Evolutionary conservation across 768 basidiomycete species (phyloP).

Genomic region (Scleroderma bovista): DNA sequence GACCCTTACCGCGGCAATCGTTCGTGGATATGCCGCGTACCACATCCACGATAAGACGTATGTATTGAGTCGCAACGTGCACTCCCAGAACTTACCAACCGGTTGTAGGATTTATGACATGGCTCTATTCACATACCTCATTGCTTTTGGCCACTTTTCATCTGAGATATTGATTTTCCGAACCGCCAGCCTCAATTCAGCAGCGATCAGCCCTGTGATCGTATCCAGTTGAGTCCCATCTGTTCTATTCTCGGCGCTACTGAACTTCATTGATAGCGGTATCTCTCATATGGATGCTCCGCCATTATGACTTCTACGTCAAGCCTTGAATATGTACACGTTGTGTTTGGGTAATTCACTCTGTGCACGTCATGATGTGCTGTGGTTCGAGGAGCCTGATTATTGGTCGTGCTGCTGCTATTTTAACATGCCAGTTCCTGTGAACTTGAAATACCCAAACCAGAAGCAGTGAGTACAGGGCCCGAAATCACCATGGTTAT

Average conservation of each 20-base stretch:
- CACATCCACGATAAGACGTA: conserved; percentile 80
- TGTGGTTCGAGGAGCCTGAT: too few species aligned
- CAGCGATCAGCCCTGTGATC: conserved; percentile 68
- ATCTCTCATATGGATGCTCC: conserved; percentile 81
- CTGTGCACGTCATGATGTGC: too few species aligned
- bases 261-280: conserved; percentile 37
- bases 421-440: too few species aligned
- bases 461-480: too few species aligned
- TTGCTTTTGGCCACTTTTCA: conserved; percentile 86
- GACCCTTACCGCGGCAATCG: conserved; percentile 81
- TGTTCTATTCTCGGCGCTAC: conserved; percentile 10
- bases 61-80: conserved; percentile 22
- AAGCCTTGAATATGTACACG: conserved; percentile 20
- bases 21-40: conserved; percentile 87
- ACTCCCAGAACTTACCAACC: conserved; percentile 1
- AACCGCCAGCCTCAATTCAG: conserved; percentile 56
- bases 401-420: too few species aligned
- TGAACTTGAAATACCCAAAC: too few species aligned
- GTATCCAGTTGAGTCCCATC: conserved; percentile 67
- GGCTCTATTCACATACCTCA: conserved; percentile 79
- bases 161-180: conserved; percentile 83
- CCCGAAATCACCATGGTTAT: too few species aligned
- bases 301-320: conserved; percentile 79
- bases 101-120: conserved; percentile 80
- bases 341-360: too few species aligned